Evolutionary conservation across 140 eudicot genomes (phyloP).

Genomic region (Stevia rebaudiana): DNA sequence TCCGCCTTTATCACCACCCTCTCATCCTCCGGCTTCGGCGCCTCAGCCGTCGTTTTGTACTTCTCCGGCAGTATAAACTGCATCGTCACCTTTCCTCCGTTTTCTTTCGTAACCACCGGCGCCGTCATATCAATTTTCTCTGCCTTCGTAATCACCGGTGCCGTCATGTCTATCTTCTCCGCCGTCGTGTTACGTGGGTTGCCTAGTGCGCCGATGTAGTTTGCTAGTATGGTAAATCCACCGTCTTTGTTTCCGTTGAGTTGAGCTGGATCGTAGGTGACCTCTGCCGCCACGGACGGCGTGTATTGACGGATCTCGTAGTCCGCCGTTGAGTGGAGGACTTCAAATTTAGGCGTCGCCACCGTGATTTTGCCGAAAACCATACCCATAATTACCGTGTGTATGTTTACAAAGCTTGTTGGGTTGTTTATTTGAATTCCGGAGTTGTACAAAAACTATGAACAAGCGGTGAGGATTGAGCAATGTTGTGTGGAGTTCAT

Average conservation of each 20-base stretch:
- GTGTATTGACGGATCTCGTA: constrained; percentile 82
- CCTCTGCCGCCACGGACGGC: constrained; percentile 57
- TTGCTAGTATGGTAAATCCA: constrained; percentile 66
- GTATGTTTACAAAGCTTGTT: neutral
- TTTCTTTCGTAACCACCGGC: neutral
- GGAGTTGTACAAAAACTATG: neutral
- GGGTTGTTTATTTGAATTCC: neutral
- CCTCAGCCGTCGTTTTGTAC: constrained; percentile 60
- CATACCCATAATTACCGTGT: constrained; percentile 47
- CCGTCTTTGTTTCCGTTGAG: constrained; percentile 71
- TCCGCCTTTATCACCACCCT: constrained; percentile 88
- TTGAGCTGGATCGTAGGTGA: constrained; percentile 66
- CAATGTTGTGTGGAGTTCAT: constrained; percentile 16
- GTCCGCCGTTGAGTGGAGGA: constrained; percentile 36
- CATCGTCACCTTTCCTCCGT: constrained; percentile 40
- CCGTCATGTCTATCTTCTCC: constrained; percentile 20
- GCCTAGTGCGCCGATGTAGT: constrained; percentile 78
- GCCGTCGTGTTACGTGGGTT: constrained; percentile 50
- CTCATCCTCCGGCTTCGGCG: constrained; percentile 87
- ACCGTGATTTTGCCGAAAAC: constrained; percentile 67
- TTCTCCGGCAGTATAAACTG: constrained; percentile 60
- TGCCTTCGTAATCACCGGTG: constrained; percentile 13
- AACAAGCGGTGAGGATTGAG: constrained; percentile 18
- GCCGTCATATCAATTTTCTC: constrained; percentile 22
- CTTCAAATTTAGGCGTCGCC: constrained; percentile 62